Evolutionary conservation across 2,329 filamentous ascomycete species (phyloP), one percentile per base, ranked within the genome.

Genomic region (Arthrinium puccinioides): DNA sequence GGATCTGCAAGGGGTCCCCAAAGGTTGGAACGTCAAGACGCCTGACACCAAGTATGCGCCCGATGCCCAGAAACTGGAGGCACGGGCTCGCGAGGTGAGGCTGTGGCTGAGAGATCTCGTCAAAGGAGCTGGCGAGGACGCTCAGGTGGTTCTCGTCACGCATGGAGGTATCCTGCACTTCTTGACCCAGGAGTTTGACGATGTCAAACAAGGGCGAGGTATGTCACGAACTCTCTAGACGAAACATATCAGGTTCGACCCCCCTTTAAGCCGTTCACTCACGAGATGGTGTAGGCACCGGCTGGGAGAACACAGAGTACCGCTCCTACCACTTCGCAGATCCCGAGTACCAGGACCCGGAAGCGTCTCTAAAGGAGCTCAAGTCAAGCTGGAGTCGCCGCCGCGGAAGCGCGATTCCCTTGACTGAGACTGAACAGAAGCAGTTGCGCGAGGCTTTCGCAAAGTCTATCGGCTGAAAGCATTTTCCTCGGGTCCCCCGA

Each of bases 121-220:
- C 36, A 24, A 59, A 67, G 49, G 52, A 20, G 56, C 56, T 2
- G 62, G 53, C 2, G 51, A 54, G 5, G 79, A 84, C 50, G 67
- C 64, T 4, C 74, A 90, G 48, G 74, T 94, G 20, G 77, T 82
- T 0, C 70, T 88, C 2, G 86, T 94, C 7, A 83, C 86, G 4
- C 88, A 94, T 51, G 88, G 88, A 2, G 85, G 84, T 1, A 84
- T 89, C 49, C 56, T 94, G 50, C 88, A 95, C 57, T 94, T 87
- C 51, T 64, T 95, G 44, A 92, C 86, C 0, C 76, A 88, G 47
- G 87, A 94, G 52, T 94, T 81, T 77, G 68, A 77, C 37, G 83
- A 79, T 28, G 71, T 74, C 18, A 55, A 61, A 50, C 50, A 66
- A 4, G 49, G 51, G 1, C 44, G 43, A 41, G 63, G 69, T 70